phyloP scores from a whole-genome alignment of 1,284 basidiomycete species.

The Pseudozyma thailandica region DNA sequence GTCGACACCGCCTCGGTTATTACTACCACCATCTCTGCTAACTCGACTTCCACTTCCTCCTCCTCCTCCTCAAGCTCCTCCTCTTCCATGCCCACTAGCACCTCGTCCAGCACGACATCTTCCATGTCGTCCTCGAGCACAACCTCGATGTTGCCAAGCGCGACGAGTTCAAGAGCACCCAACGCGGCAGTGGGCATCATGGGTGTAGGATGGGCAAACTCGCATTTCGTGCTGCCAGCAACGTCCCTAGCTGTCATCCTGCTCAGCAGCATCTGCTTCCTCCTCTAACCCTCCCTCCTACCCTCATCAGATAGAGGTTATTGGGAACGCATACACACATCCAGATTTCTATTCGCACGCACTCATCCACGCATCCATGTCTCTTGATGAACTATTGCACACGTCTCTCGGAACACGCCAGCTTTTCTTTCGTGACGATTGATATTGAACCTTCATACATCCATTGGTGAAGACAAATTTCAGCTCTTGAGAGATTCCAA shows the following conservation, averaged over 20 bases:
- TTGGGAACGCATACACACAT: not conserved
- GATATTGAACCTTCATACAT: not conserved
- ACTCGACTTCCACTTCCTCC: slow-evolving; percentile 1
- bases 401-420: too few relatives aligned
- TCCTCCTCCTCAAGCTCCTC: slow-evolving; percentile 5
- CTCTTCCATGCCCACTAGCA: slow-evolving; percentile 13
- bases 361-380: not conserved
- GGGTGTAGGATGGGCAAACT: not conserved
- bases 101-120: too few relatives aligned
- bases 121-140: not conserved
- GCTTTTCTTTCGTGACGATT: not conserved
- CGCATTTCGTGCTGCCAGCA: slow-evolving; percentile 14
- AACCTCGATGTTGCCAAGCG: not conserved
- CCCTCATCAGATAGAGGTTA: too few relatives aligned
- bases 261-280: slow-evolving; percentile 38
- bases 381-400: too few relatives aligned
- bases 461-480: not conserved
- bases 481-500: slow-evolving; percentile 39
- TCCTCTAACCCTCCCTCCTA: slow-evolving; percentile 18
- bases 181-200: slow-evolving; percentile 6
- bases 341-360: not conserved
- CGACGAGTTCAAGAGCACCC: slow-evolving; percentile 8
- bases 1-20: slow-evolving; percentile 20
- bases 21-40: slow-evolving; percentile 7
- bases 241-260: slow-evolving; percentile 17